Percentiles rank a stretch among this genome's conserved stretches.
Conservation (phyloP, 345 rosid genomes). For the Populus euphratica region DNA sequence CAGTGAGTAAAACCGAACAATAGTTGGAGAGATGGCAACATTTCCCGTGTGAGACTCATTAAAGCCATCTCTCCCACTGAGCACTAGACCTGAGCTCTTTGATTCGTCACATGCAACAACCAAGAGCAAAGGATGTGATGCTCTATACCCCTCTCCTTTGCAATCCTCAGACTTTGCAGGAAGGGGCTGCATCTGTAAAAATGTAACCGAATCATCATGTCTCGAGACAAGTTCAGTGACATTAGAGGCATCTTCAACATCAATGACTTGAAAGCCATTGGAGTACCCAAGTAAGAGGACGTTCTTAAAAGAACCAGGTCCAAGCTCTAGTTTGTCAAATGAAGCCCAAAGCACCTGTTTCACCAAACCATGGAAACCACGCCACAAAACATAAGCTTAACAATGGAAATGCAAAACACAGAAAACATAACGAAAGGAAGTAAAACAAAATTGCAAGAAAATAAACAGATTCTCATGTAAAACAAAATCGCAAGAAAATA, state of each 20-base stretch:
- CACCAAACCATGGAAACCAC: constrained; percentile 16
- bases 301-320: constrained; percentile 52
- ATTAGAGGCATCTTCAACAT: constrained; percentile 73
- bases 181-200: constrained; percentile 79
- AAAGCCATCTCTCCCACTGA: constrained; percentile 57
- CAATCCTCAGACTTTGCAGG: constrained; percentile 59
- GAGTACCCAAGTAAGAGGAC: constrained; percentile 86
- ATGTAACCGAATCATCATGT: constrained; percentile 82
- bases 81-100: constrained; percentile 36
- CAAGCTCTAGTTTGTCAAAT: constrained; percentile 68
- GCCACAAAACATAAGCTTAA: not conserved
- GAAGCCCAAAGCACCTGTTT: constrained; percentile 87
- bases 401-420: not conserved
- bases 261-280: constrained; percentile 93
- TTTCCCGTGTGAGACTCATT: constrained; percentile 55
- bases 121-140: constrained; percentile 87
- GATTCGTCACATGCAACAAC: constrained; percentile 90
- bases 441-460: not conserved
- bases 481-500: not conserved
- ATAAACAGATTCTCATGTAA: not conserved
- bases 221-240: constrained; percentile 77
- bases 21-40: constrained; percentile 55
- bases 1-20: constrained; percentile 84
- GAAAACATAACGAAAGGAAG: not conserved
- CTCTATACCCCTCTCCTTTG: constrained; percentile 62